Base-by-base conservation (phyloP, 306 rosid species). In the Casuarina glauca region DNA sequence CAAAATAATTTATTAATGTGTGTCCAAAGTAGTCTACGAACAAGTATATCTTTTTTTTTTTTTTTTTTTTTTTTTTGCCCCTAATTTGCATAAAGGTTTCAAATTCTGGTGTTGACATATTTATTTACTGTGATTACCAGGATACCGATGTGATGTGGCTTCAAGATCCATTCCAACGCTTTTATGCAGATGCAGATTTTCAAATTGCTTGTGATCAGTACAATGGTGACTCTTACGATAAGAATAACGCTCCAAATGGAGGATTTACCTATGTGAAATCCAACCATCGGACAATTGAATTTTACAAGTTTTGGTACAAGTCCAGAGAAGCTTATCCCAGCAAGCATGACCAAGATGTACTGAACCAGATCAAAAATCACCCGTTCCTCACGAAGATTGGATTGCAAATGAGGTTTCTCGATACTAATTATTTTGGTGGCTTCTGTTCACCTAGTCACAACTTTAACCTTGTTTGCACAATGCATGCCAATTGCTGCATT, bases 401-500 rank as follows among this genome's bases (percentile, higher is more conserved):
- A 15, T 20, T 94, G 20, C 84, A 72, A 70, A 78, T 92, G 38
- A 89, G 90, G 82, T 92, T 90, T 75, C 80, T 94, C 9, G 85
- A 85, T 81, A 94, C 97, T 0, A 43, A 72, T 2, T 83, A 87
- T 43, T 88, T 89, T 62, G 97, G 97, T 9, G 98, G 98, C 35
- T 92, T 94, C 82, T 94, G 98, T 69, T 76, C 90, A 44, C 17
- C 82, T 1, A 79, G 89, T 52, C 48, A 36, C 42, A 85, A 92
- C 63, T 57, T 94, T 0, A 81, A 74, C 87, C 10, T 39, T 36
- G 95, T 85, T 8, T 74, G 79, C 48, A 94, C 98, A 4, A 83
- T 92, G 97, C 98, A 94, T 74, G 98, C 97, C 4, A 94, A 94
- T 79, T 94, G 98, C 44, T 94, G 98, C 74, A 64, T 88, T 42